Evolutionary conservation across 352 stramenopile genomes (phyloP), one percentile per base, ranked within the genome.

Genomic region (Pythium volutum): DNA sequence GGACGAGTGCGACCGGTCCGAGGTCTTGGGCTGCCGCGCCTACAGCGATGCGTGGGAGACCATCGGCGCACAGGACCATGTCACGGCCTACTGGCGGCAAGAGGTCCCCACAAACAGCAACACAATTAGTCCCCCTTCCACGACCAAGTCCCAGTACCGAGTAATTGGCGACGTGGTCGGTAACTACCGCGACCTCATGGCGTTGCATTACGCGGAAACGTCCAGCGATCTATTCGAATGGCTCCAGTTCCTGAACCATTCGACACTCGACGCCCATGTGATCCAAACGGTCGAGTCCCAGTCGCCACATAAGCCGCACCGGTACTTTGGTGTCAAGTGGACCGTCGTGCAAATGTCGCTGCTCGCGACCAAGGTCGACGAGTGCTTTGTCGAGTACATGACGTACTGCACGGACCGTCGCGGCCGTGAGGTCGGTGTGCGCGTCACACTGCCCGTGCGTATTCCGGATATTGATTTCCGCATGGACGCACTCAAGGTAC

Each of bases 241-340:
- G 55, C 77, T 89, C 64, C 79, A 88, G 54, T 77, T 89, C 62
- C 79, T 89, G 73, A 77, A 76, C 47, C 75, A 84, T 26, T 75
- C 82, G 55, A 74, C 71, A 1, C 63, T 90, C 29, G 85, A 94
- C 59, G 78, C 78, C 7, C 74, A 75, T 4, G 81, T 94, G 53
- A 61, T 94, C 36, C 60, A 71, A 64, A 94, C 85, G 47, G 82
- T 94, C 62, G 76, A 90, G 60, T 89, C 79, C n/a, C n/a, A n/a
- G n/a, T n/a, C n/a, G 71, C 78, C 39, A 62, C 67, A 54, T 3
- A 64, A 54, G 9, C 59, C 75, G 1, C 71, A 85, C 46, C 22
- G 76, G 52, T 94, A 93, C 43, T 65, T 94, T 55, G 85, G 85
- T 42, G 81, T 94, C 73, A 94, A 94, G 60, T 94, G 85, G 85